phyloP scores from a whole-genome alignment of 805 yeast genomes.

The Cyberlindnera amylophila region DNA sequence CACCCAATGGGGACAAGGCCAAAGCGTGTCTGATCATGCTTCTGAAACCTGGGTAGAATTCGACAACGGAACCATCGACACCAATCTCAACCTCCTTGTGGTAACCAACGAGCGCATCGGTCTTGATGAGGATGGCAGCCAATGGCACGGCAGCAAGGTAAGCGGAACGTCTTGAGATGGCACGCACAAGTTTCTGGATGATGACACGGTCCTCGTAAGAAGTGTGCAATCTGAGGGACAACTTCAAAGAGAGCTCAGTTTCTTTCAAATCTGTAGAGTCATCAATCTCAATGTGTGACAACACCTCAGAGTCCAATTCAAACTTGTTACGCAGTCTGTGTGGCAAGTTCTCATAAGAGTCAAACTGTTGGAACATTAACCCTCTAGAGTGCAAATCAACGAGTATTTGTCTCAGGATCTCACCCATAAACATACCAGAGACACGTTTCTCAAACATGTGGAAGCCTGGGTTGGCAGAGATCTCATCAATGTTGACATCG shows the following conservation, averaged over 20 bases:
- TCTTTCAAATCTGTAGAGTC: conserved; percentile 67
- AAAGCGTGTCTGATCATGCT: conserved; percentile 77
- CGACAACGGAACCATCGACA: conserved; percentile 92
- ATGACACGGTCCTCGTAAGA: conserved; percentile 66
- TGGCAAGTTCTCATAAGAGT: conserved; percentile 35
- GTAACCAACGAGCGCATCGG: conserved; percentile 55
- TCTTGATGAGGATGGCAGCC: conserved; percentile 71
- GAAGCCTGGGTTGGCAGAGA: conserved; percentile 77
- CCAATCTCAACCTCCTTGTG: conserved; percentile 87
- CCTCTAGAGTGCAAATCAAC: conserved; percentile 61
- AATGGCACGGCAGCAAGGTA: conserved; percentile 83
- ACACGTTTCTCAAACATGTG: conserved; percentile 93
- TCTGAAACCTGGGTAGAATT: conserved; percentile 88
- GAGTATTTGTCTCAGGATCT: conserved; percentile 70
- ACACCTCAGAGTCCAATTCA: conserved; percentile 75
- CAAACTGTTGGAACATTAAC: conserved; percentile 54
- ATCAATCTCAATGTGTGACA: conserved; percentile 84
- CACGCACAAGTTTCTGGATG: conserved; percentile 69
- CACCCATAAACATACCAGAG: conserved; percentile 92
- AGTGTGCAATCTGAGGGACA: conserved; percentile 67
- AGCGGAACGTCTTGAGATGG: conserved; percentile 87
- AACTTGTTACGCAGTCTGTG: conserved; percentile 75
- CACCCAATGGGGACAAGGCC: conserved; percentile 62
- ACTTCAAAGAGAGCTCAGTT: conserved; percentile 64
- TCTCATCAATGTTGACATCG: conserved; percentile 67